Conservation (phyloP, 495 filamentous ascomycete genomes). For the Aspergillus mulundensis region DNA sequence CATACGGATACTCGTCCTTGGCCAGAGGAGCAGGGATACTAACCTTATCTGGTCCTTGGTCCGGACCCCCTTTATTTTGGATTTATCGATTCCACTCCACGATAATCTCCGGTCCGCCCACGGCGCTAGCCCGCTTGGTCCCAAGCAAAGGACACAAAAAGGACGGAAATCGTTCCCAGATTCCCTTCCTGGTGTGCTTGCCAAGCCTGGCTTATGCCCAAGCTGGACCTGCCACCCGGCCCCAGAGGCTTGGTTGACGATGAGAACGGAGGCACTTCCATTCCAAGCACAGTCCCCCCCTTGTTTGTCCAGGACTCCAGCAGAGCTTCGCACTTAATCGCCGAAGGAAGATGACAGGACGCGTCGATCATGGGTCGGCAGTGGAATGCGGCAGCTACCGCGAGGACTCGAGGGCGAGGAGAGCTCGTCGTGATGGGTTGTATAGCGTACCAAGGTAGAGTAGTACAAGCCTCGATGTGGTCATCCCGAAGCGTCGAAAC, state of each 20-base stretch:
- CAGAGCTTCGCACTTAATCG: neutral
- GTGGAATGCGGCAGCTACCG: neutral
- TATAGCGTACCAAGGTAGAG: too few species aligned
- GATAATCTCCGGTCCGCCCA: constrained; percentile 27
- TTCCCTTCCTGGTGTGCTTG: constrained; percentile 17
- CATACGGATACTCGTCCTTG: constrained; percentile 9
- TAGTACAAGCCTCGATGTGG: too few species aligned
- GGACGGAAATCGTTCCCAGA: constrained; percentile 19
- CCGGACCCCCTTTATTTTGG: constrained; percentile 12
- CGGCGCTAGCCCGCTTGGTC: constrained; percentile 11
- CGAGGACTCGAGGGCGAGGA: neutral
- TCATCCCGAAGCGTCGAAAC: neutral
- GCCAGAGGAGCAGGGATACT: constrained; percentile 6
- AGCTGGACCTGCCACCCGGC: constrained; percentile 21
- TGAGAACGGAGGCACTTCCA: constrained; percentile 24
- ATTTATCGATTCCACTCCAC: constrained; percentile 17
- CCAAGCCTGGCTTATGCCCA: constrained; percentile 13
- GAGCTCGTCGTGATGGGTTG: neutral
- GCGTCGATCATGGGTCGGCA: neutral
- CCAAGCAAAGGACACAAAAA: constrained; percentile 20
- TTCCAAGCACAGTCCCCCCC: constrained; percentile 10
- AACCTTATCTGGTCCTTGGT: constrained; percentile 6
- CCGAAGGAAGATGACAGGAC: neutral
- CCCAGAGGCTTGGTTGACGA: constrained; percentile 21
- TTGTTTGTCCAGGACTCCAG: neutral